Base-by-base conservation (phyloP, 2,329 filamentous ascomycete species). In the Cercospora brassicicola region DNA sequence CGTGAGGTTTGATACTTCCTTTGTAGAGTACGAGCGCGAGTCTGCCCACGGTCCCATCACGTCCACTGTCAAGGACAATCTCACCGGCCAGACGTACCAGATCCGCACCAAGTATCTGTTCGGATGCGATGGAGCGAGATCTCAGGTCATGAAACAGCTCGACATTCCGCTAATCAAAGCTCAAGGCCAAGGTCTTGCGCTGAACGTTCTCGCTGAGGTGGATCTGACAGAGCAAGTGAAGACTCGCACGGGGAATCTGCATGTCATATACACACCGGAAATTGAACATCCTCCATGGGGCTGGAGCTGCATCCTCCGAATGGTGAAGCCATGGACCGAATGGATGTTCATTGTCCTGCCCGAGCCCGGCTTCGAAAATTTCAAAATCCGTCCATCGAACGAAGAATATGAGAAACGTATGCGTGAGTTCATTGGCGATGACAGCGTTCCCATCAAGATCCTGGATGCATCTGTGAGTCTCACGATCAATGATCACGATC, bases 301-400 rank as follows among this genome's bases (percentile, higher is more conserved):
- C 0, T 86, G 84, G 82, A 78, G 79, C 33, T 78, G 76, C 2
- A 77, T 87, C 70, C 79, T 84, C 2, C 80, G 88, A 26, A 89
- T 90, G 87, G 86, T 90, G 4, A 87, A 85, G 78, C 84, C 87
- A 0, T 90, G 87, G 87, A 74, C 85, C 70, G 85, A 90, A 78
- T 90, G 87, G 87, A 77, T 78, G 73, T 75, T 76, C 66, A 78
- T 78, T 63, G 75, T 88, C 15, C 78, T 88, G 15, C 83, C 85
- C 0, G 80, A 79, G 3, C 75, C 76, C 11, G 74, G 77, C 8
- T 78, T 80, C 48, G 55, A 69, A 1, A 78, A 82, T 59, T 69
- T 80, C 11, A 75, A 75, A 3, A 76, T 81, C 23, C 66, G 78
- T n/a, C 83, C 84, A 0, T 80, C 81, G 0, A 69, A 80, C 1